Evolutionary conservation across 2,329 filamentous ascomycete genomes (phyloP).

Genomic region (Aspergillus versicolor): DNA sequence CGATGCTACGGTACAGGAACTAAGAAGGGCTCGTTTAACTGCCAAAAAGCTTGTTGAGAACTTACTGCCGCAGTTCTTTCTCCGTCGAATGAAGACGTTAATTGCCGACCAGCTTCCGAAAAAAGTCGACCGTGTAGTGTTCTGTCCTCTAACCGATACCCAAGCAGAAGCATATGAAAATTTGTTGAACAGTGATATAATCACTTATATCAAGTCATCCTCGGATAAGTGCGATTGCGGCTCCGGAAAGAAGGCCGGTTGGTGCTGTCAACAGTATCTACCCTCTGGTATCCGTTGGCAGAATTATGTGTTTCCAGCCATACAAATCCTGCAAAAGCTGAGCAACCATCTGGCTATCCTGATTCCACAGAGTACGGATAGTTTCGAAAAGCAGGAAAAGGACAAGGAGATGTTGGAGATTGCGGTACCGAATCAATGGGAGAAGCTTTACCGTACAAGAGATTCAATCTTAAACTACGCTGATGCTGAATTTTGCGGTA

Average conservation of each 20-base stretch:
- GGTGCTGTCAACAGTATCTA: conserved; percentile 70
- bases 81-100: conserved; percentile 87
- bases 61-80: conserved; percentile 83
- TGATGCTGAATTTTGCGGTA: conserved; percentile 90
- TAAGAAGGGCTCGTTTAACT: conserved; percentile 76
- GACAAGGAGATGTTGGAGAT: conserved; percentile 72
- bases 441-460: conserved; percentile 68
- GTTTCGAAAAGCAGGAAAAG: conserved; percentile 71
- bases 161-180: conserved; percentile 82
- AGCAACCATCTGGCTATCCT: conserved; percentile 90
- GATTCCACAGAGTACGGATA: conserved; percentile 66
- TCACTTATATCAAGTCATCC: conserved; percentile 67
- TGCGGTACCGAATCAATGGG: conserved; percentile 74
- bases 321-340: conserved; percentile 79
- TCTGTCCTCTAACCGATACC: conserved; percentile 81
- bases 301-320: conserved; percentile 78
- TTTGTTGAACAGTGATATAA: conserved; percentile 70
- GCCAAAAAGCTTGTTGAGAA: conserved; percentile 84
- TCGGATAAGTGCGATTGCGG: conserved; percentile 69
- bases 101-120: conserved; percentile 91
- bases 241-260: conserved; percentile 70
- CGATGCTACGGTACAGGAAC: conserved; percentile 78
- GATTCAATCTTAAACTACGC: conserved; percentile 79
- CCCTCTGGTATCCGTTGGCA: conserved; percentile 68
- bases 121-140: conserved; percentile 92